Conservation (phyloP, 2,329 filamentous ascomycete species). For the Cryphonectria carpinicola region DNA sequence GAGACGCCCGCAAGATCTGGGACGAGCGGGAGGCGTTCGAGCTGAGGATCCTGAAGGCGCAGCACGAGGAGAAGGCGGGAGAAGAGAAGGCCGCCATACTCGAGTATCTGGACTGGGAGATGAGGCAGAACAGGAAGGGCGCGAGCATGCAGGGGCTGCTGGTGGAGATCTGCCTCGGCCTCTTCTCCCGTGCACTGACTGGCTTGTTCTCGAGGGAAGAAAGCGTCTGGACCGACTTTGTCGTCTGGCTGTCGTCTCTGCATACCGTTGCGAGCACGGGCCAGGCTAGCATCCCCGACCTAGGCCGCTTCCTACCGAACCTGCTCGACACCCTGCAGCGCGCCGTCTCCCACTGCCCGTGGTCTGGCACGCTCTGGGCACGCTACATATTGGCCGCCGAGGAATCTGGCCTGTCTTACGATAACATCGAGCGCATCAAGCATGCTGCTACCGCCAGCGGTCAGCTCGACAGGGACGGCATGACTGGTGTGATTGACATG, state of each 20-base stretch:
- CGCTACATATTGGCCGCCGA: constrained; percentile 86
- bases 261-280: constrained; percentile 42
- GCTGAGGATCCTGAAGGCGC: constrained; percentile 63
- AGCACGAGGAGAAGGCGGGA: constrained; percentile 58
- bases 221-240: constrained; percentile 80
- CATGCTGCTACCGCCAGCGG: constrained; percentile 87
- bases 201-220: constrained; percentile 73
- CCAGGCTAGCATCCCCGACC: constrained; percentile 44
- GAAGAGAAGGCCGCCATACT: constrained; percentile 56
- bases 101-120: constrained; percentile 87
- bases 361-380: constrained; percentile 90
- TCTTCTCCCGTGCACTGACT: constrained; percentile 79
- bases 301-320: constrained; percentile 45
- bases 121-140: constrained; percentile 62
- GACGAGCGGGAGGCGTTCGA: constrained; percentile 70
- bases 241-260: constrained; percentile 70
- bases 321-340: constrained; percentile 76
- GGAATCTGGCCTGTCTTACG: constrained; percentile 73
- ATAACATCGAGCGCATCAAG: constrained; percentile 86
- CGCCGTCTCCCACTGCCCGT: constrained; percentile 88
- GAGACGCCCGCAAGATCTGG: constrained; percentile 66
- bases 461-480: constrained; percentile 80
- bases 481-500: constrained; percentile 87
- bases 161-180: constrained; percentile 59
- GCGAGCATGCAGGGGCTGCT: constrained; percentile 49